Evolutionary conservation across 306 rosid genomes (phyloP).

Genomic region (Dryas octopetala): DNA sequence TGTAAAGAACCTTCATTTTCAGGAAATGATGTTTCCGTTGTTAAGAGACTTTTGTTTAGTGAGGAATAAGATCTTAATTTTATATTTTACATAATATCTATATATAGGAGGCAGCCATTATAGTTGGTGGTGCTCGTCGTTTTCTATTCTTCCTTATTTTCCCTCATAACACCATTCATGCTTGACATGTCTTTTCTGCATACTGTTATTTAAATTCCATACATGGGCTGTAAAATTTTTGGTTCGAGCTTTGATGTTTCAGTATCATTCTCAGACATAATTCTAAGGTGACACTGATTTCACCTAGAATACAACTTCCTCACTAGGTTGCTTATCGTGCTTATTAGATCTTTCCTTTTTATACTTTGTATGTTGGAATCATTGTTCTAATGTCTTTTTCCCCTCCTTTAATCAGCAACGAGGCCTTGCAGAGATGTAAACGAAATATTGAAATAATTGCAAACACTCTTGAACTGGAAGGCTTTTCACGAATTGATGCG

Average conservation of each 20-base stretch:
- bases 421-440: slow-evolving; percentile 71
- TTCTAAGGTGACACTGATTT: neutral
- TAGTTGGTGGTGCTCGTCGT: neutral
- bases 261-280: neutral
- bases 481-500: slow-evolving; percentile 94
- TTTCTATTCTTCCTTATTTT: neutral
- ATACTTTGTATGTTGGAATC: slow-evolving; percentile 20
- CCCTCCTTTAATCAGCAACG: slow-evolving; percentile 43
- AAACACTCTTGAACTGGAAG: slow-evolving; percentile 77
- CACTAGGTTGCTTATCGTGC: slow-evolving; percentile 1
- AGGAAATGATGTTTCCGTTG: neutral
- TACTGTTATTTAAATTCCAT: neutral
- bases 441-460: slow-evolving; percentile 69
- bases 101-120: neutral
- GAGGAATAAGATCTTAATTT: neutral
- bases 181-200: neutral
- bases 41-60: neutral
- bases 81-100: no score
- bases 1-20: slow-evolving; percentile 6
- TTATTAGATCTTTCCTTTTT: neutral
- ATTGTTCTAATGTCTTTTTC: slow-evolving; percentile 4
- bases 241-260: neutral
- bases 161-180: neutral
- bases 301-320: neutral
- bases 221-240: no score